A percentile compares a stretch with the other conserved stretches of the same genome.
These are phyloP conservation scores for Leccinum pellstonianum DNA, from an alignment of 768 basidiomycete species.

Conservation along the genomic window DNA sequence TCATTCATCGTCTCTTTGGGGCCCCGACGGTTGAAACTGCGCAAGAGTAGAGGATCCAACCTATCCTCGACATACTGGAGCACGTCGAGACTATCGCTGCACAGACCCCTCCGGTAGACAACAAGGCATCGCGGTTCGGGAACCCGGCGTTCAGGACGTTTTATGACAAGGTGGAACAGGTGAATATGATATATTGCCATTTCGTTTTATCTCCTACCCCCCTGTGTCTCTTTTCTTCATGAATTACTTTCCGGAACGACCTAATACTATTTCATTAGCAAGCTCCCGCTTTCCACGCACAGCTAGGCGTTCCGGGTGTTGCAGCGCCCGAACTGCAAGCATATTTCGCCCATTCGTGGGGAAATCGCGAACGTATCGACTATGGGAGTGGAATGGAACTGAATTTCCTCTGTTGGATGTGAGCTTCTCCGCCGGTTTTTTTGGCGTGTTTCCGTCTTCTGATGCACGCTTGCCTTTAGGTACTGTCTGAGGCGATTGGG, in stretches of 20 bases:
- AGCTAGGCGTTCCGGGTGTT: constrained; percentile 58
- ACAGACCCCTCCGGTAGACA: constrained; percentile 83
- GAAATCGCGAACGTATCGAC: constrained; percentile 87
- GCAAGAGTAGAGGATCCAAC: constrained; percentile 54
- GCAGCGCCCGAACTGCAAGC: constrained; percentile 66
- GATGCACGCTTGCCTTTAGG: constrained; percentile 40
- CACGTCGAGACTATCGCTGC: constrained; percentile 63
- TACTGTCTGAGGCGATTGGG: constrained; percentile 76
- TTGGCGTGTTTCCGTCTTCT: neutral
- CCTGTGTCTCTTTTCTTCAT: constrained; percentile 16
- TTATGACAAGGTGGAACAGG: constrained; percentile 78
- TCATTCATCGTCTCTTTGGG: neutral
- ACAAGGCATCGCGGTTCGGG: constrained; percentile 89
- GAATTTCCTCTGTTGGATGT: constrained; percentile 98
- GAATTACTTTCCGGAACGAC: neutral
- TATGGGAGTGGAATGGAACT: constrained; percentile 99
- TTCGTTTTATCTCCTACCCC: neutral
- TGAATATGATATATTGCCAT: constrained; percentile 33
- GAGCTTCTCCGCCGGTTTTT: constrained; percentile 29
- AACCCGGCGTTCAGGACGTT: constrained; percentile 96
- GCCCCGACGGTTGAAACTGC: neutral
- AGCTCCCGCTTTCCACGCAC: constrained; percentile 55
- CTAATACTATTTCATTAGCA: constrained; percentile 36
- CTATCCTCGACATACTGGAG: constrained; percentile 64
- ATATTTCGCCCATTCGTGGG: constrained; percentile 90